A percentile compares a stretch with the other conserved stretches of the same genome.
Evolutionary conservation across 2,329 filamentous ascomycete species (phyloP).

Genomic region (Ophiocordyceps sinensis): DNA sequence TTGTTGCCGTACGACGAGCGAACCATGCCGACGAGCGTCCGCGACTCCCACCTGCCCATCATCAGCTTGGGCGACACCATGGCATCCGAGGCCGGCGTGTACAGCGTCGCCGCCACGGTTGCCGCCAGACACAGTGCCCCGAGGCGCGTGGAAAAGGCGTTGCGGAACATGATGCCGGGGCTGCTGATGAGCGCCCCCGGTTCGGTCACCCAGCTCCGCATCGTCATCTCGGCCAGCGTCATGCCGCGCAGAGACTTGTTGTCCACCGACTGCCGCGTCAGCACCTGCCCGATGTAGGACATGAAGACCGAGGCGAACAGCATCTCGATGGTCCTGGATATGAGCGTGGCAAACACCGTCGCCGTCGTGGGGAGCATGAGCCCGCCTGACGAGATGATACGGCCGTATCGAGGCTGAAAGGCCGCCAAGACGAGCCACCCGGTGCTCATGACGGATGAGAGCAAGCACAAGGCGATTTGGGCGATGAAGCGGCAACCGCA

Average conservation of each 20-base stretch:
- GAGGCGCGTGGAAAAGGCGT: conserved; percentile 48
- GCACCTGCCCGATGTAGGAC: conserved; percentile 57
- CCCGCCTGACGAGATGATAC: conserved; percentile 35
- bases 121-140: conserved; percentile 50
- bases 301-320: conserved; percentile 68
- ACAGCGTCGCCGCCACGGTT: conserved; percentile 53
- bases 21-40: conserved; percentile 40
- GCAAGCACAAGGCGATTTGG: conserved; percentile 36
- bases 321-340: conserved; percentile 66
- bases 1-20: conserved; percentile 49
- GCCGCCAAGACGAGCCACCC: conserved; percentile 53
- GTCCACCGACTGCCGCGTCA: conserved; percentile 57
- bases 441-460: conserved; percentile 49
- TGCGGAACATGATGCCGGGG: conserved; percentile 49
- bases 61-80: conserved; percentile 61
- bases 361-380: conserved; percentile 48
- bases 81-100: conserved; percentile 63
- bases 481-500: conserved; percentile 34
- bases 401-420: conserved; percentile 47
- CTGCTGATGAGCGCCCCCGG: conserved; percentile 61
- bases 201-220: conserved; percentile 62
- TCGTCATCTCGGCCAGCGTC: conserved; percentile 61
- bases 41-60: conserved; percentile 35
- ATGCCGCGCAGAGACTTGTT: conserved; percentile 46
- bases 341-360: conserved; percentile 49